Conservation (phyloP, 768 basidiomycete genomes). For the Agaricus bisporus region DNA sequence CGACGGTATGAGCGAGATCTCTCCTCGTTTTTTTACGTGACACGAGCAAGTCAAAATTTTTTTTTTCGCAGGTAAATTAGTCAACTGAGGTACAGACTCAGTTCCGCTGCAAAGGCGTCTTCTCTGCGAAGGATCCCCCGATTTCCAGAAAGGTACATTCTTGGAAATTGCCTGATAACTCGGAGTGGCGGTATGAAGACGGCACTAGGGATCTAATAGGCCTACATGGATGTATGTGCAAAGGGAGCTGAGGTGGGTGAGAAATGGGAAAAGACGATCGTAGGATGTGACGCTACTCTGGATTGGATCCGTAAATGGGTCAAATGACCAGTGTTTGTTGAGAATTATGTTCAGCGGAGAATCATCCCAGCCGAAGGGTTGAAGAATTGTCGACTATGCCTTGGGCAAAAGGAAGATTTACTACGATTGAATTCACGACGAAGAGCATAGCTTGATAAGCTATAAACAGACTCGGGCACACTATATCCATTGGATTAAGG, state of each 20-base stretch:
- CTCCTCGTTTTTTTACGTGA: slow-evolving; percentile 8
- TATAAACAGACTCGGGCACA: not conserved
- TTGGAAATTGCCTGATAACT: slow-evolving; percentile 1
- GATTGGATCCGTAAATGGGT: too few relatives aligned
- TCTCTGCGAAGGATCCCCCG: not conserved
- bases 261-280: too few relatives aligned
- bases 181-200: too few relatives aligned
- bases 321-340: too few relatives aligned
- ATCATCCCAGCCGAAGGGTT: too few relatives aligned
- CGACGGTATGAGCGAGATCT: slow-evolving; percentile 1
- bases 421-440: not conserved
- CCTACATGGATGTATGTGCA: not conserved
- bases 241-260: too few relatives aligned
- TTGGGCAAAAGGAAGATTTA: too few relatives aligned
- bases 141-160: not conserved
- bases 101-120: not conserved
- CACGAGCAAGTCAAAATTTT: not conserved
- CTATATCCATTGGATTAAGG: not conserved
- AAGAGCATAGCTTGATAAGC: not conserved
- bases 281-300: too few relatives aligned
- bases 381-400: too few relatives aligned
- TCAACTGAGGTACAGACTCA: slow-evolving; percentile 7
- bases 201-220: too few relatives aligned
- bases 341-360: too few relatives aligned
- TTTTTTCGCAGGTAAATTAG: not conserved